A percentile compares a stretch with the other conserved stretches of the same genome.
Evolutionary conservation across 305 asterid genomes (phyloP).

Genomic region (Fraxinus angustifolia): DNA sequence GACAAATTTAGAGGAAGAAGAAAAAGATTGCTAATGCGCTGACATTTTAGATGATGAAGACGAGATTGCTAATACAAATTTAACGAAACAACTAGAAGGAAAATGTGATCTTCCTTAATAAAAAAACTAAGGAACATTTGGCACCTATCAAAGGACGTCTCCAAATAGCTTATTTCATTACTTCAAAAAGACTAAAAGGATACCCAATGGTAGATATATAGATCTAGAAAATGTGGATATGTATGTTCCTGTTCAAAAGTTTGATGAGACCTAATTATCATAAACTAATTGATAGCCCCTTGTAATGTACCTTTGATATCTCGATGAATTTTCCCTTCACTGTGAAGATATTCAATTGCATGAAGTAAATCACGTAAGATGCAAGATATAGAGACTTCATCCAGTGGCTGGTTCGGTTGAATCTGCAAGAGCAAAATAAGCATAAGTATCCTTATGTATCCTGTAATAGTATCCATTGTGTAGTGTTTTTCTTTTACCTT

Average conservation of each 20-base stretch:
- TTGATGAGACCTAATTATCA: conserved; percentile 1
- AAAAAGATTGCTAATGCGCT: neutral
- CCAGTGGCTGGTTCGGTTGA: conserved; percentile 90
- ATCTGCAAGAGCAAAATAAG: conserved; percentile 47
- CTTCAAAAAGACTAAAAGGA: neutral
- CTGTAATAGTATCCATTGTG: neutral
- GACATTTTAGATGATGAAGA: neutral
- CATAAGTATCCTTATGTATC: conserved; percentile 11
- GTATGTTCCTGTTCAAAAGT: neutral
- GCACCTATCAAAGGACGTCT: conserved; percentile 3
- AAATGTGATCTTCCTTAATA: neutral
- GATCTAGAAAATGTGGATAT: neutral
- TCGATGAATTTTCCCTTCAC: conserved; percentile 91
- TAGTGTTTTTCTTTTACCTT: neutral
- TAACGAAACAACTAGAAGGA: neutral
- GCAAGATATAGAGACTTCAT: conserved; percentile 36
- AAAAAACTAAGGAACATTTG: neutral
- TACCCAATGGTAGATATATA: neutral
- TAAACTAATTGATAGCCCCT: conserved; percentile 15
- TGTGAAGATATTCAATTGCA: conserved; percentile 89
- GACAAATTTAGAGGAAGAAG: neutral
- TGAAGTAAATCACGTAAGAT: conserved; percentile 68
- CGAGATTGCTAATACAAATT: neutral
- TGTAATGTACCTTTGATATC: conserved; percentile 76
- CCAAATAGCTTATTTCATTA: conserved; percentile 1